phyloP scores from a whole-genome alignment of 352 stramenopile species.

The Plasmopara muralis region DNA sequence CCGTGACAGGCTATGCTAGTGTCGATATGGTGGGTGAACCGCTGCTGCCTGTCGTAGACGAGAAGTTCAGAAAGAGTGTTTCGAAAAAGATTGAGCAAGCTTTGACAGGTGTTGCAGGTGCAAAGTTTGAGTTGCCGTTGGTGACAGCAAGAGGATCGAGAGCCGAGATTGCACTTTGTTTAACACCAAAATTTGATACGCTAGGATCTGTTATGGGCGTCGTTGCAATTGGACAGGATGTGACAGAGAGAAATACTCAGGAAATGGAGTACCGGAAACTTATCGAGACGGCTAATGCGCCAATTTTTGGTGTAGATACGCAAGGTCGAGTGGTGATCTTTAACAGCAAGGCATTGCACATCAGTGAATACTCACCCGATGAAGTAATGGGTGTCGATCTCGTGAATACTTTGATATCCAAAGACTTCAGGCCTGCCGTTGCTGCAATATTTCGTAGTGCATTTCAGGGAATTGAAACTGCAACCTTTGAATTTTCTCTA shows the following conservation, averaged over 20 bases:
- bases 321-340: slow-evolving; percentile 57
- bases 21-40: slow-evolving; percentile 45
- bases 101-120: slow-evolving; percentile 36
- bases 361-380: slow-evolving; percentile 68
- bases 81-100: slow-evolving; percentile 45
- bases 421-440: slow-evolving; percentile 44
- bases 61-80: slow-evolving; percentile 39
- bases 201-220: slow-evolving; percentile 36
- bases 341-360: slow-evolving; percentile 73
- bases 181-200: slow-evolving; percentile 47
- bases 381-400: slow-evolving; percentile 83
- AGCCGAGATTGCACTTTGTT: slow-evolving; percentile 48
- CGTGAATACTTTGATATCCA: slow-evolving; percentile 65
- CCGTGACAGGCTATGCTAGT: slow-evolving; percentile 45
- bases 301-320: slow-evolving; percentile 77
- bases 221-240: slow-evolving; percentile 55
- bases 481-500: slow-evolving; percentile 77
- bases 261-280: slow-evolving; percentile 70
- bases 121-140: slow-evolving; percentile 46
- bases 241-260: slow-evolving; percentile 63
- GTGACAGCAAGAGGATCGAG: slow-evolving; percentile 39
- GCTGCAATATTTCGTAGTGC: slow-evolving; percentile 62
- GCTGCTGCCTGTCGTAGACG: slow-evolving; percentile 46
- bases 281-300: slow-evolving; percentile 85
- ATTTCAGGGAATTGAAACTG: slow-evolving; percentile 52